These are phyloP conservation scores for Sporothrix phasma DNA, from an alignment of 2,329 filamentous ascomycete genomes.

Conservation along the genomic window DNA sequence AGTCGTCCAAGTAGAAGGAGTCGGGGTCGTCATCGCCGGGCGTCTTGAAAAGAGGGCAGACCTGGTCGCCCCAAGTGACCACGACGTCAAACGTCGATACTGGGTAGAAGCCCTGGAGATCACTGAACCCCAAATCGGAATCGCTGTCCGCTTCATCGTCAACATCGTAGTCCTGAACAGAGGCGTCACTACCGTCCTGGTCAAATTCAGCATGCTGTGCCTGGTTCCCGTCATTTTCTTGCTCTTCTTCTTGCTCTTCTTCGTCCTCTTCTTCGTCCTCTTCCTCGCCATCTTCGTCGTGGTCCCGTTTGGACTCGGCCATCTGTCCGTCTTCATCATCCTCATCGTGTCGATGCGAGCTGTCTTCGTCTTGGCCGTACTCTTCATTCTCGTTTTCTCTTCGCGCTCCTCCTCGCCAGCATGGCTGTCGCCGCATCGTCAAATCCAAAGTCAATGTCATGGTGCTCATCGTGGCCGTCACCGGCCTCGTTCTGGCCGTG, in stretches of 20 bases:
- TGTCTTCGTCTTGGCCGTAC: conserved; percentile 14
- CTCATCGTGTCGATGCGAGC: not conserved
- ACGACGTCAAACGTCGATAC: conserved; percentile 22
- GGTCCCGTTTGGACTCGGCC: conserved; percentile 2
- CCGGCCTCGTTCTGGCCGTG: not conserved
- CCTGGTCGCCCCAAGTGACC: conserved; percentile 26
- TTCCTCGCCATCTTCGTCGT: not conserved
- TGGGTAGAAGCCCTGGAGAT: conserved; percentile 8
- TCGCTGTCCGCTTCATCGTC: conserved; percentile 20
- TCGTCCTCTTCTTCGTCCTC: conserved; percentile 17
- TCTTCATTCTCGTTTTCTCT: conserved; percentile 6
- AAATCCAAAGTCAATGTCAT: conserved; percentile 14
- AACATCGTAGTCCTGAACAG: conserved; percentile 6
- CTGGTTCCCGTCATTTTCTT: conserved; percentile 7
- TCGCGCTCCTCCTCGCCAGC: conserved; percentile 6
- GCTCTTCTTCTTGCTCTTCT: not conserved
- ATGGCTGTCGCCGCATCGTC: conserved; percentile 7
- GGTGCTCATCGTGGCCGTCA: not conserved
- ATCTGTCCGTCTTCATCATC: not conserved
- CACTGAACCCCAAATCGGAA: conserved; percentile 11
- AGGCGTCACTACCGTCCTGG: conserved; percentile 4
- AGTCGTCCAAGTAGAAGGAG: conserved; percentile 37
- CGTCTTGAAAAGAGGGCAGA: conserved; percentile 27
- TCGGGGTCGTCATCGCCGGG: conserved; percentile 30
- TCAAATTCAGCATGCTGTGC: not conserved